A percentile compares a stretch with the other conserved stretches of the same genome.
phyloP scores from a whole-genome alignment of 352 stramenopile species.

The Phytophthora citricola region DNA sequence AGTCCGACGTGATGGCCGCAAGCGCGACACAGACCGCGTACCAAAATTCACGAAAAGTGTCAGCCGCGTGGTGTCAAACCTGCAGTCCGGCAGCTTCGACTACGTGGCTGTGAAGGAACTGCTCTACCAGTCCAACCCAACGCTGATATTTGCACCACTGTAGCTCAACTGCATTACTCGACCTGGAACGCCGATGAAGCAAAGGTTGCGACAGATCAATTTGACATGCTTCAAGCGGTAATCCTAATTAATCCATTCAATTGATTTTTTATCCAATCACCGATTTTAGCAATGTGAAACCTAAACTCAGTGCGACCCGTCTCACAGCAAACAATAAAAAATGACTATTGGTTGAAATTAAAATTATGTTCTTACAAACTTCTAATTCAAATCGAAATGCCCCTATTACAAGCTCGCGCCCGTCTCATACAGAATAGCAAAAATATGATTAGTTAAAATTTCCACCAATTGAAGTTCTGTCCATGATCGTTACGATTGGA shows the following conservation, averaged over 20 bases:
- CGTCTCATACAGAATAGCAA: no score
- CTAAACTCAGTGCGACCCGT: no score
- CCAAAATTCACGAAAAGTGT: constrained; percentile 71
- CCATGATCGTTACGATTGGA: constrained; percentile 30
- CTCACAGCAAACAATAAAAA: no score
- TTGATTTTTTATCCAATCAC: constrained; percentile 10
- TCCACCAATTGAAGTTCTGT: background rate
- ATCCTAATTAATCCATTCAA: constrained; percentile 6
- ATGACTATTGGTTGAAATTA: no score
- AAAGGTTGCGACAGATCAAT: constrained; percentile 8
- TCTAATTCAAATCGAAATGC: no score
- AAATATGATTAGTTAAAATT: no score
- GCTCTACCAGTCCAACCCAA: constrained; percentile 72
- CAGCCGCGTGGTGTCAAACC: constrained; percentile 59
- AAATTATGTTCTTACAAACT: no score
- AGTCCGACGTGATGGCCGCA: constrained; percentile 59
- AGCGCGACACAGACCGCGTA: constrained; percentile 42
- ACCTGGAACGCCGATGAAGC: constrained; percentile 13
- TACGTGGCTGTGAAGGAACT: constrained; percentile 75
- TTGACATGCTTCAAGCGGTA: background rate
- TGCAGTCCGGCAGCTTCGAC: constrained; percentile 74
- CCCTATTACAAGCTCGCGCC: no score
- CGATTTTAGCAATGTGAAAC: background rate
- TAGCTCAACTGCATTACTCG: constrained; percentile 12
- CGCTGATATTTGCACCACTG: constrained; percentile 63